Conservation (phyloP, 192 early-diverging fungal species). For the Backusella sp. region DNA sequence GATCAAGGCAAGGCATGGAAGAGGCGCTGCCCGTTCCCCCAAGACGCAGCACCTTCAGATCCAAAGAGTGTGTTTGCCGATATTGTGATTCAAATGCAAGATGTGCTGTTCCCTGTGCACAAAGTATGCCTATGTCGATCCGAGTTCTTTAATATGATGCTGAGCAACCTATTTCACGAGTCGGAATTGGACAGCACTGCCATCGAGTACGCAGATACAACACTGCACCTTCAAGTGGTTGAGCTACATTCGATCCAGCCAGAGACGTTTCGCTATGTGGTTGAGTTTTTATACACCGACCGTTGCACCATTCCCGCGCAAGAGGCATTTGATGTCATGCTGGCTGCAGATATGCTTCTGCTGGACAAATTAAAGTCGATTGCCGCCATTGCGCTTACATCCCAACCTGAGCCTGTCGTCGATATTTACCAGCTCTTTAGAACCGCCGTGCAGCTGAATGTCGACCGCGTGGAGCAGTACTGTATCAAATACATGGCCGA, state of each 20-base stretch:
- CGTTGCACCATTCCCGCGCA: constrained; percentile 21
- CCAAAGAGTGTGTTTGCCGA: neutral
- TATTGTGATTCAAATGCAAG: neutral
- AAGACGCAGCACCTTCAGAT: neutral
- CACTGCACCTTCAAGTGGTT: neutral
- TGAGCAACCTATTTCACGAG: neutral
- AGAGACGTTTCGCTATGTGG: constrained; percentile 11
- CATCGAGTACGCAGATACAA: neutral
- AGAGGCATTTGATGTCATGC: constrained; percentile 41
- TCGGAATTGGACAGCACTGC: neutral
- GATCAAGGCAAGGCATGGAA: neutral
- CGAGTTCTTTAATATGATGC: neutral
- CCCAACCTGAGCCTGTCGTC: neutral
- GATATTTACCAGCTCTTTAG: constrained; percentile 16
- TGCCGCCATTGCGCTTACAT: constrained; percentile 41
- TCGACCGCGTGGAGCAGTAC: constrained; percentile 50
- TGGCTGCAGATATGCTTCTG: constrained; percentile 46
- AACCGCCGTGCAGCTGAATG: constrained; percentile 40
- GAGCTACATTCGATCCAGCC: neutral
- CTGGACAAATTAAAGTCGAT: constrained; percentile 43
- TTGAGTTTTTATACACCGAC: constrained; percentile 53
- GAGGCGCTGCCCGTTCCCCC: neutral
- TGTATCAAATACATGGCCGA: constrained; percentile 25
- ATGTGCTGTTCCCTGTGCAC: neutral
- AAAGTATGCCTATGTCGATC: neutral